phyloP scores from a whole-genome alignment of 768 basidiomycete genomes.

The Tulasnella sp. region DNA sequence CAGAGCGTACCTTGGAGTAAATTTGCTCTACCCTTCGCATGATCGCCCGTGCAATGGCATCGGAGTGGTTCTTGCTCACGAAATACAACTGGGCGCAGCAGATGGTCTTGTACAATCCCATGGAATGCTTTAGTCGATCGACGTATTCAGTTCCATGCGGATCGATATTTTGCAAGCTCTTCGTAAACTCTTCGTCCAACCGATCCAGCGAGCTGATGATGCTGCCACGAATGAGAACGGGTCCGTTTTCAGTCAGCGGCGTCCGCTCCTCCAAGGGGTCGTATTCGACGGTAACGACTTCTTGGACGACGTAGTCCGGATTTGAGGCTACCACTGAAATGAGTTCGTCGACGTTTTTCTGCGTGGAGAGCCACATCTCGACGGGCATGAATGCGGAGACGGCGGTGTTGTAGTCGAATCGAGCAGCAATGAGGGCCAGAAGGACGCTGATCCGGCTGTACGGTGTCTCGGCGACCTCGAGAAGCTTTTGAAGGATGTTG shows the following conservation, averaged over 20 bases:
- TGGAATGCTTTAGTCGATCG: constrained; percentile 92
- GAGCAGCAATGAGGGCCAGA: constrained; percentile 84
- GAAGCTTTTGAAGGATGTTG: constrained; percentile 75
- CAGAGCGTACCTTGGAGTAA: constrained; percentile 75
- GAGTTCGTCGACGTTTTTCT: constrained; percentile 81
- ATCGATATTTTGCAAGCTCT: constrained; percentile 94
- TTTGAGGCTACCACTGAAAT: constrained; percentile 69
- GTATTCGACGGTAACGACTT: constrained; percentile 82
- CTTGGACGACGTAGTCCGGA: constrained; percentile 63
- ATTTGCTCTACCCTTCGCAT: constrained; percentile 97
- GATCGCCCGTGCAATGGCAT: constrained; percentile 77
- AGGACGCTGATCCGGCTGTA: constrained; percentile 94
- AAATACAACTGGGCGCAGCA: constrained; percentile 89
- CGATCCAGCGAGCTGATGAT: constrained; percentile 95
- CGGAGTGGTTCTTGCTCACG: constrained; percentile 66
- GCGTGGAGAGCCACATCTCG: constrained; percentile 83
- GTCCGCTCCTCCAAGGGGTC: constrained; percentile 81
- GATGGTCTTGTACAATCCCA: constrained; percentile 86
- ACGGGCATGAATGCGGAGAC: constrained; percentile 81
- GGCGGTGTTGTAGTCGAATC: constrained; percentile 94
- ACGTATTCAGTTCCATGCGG: constrained; percentile 99
- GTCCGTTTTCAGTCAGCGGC: constrained; percentile 53
- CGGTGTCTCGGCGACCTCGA: constrained; percentile 75
- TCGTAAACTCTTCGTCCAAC: constrained; percentile 96
- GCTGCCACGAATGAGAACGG: constrained; percentile 86